Conservation (phyloP, 129 eudicot species). For the Silybum marianum region DNA sequence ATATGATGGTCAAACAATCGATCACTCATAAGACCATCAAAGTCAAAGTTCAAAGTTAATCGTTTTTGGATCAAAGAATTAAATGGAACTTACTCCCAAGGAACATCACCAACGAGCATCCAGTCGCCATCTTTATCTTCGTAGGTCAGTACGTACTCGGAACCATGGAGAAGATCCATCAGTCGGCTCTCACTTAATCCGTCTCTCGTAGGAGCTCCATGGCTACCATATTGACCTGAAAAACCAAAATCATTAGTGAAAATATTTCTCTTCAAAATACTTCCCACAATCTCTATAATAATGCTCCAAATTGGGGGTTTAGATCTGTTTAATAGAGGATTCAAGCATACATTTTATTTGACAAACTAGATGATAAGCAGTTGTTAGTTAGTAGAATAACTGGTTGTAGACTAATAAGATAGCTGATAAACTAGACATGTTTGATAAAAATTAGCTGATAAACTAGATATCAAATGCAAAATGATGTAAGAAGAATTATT, state of each 20-base stretch:
- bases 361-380: background rate
- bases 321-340: background rate
- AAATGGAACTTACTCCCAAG: conserved; percentile 64
- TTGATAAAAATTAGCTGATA: background rate
- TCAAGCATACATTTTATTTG: background rate
- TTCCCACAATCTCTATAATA: background rate
- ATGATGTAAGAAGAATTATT: background rate
- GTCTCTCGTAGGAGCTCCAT: conserved; percentile 49
- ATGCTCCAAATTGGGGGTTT: background rate
- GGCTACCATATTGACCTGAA: conserved; percentile 55
- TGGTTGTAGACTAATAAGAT: background rate
- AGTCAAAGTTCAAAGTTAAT: background rate
- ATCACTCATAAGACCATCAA: background rate
- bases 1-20: background rate
- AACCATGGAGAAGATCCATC: conserved; percentile 56
- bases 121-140: conserved; percentile 80
- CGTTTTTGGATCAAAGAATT: background rate
- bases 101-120: conserved; percentile 90
- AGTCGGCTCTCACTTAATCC: conserved; percentile 51
- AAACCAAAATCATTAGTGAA: background rate
- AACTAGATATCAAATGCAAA: no score
- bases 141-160: conserved; percentile 64
- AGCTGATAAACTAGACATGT: background rate
- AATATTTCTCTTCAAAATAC: background rate
- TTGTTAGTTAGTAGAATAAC: no score